Conservation (phyloP, 352 stramenopile genomes). For the Pythium coloratum region DNA sequence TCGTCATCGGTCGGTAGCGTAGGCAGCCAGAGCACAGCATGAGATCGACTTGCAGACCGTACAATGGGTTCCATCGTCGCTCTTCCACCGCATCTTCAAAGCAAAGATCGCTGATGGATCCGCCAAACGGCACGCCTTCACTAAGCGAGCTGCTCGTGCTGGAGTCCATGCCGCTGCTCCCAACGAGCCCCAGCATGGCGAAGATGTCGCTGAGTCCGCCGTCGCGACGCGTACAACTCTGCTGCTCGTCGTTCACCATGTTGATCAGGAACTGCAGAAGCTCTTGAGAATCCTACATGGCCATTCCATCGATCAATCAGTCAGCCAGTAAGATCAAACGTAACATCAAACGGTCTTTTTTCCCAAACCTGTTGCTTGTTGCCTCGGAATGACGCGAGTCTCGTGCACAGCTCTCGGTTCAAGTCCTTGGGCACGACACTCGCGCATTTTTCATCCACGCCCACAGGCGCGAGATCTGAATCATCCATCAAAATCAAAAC, state of each 20-base stretch:
- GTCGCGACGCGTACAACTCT: conserved; percentile 48
- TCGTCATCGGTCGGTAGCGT: conserved; percentile 66
- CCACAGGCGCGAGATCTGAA: conserved; percentile 27
- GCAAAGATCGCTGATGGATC: conserved; percentile 71
- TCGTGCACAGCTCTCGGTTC: conserved; percentile 62
- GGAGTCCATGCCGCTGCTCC: conserved; percentile 6
- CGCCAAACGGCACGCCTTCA: conserved; percentile 14
- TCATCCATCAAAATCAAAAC: neutral
- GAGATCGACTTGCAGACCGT: conserved; percentile 79
- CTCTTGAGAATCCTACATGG: conserved; percentile 76
- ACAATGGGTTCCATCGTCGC: conserved; percentile 72
- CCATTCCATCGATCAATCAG: neutral
- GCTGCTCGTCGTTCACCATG: conserved; percentile 69
- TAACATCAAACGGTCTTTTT: neutral
- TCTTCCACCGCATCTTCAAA: conserved; percentile 66
- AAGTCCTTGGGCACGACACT: conserved; percentile 50
- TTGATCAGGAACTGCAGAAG: conserved; percentile 87
- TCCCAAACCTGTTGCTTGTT: conserved; percentile 73
- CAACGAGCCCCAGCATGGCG: conserved; percentile 3
- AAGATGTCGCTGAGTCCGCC: conserved; percentile 54
- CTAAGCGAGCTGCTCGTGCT: conserved; percentile 11
- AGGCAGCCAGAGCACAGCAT: conserved; percentile 70
- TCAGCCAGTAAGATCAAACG: neutral
- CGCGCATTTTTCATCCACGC: conserved; percentile 16
- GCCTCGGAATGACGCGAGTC: conserved; percentile 56